phyloP scores from a whole-genome alignment of 208 protist species.

The Histomonas meleagridis region DNA sequence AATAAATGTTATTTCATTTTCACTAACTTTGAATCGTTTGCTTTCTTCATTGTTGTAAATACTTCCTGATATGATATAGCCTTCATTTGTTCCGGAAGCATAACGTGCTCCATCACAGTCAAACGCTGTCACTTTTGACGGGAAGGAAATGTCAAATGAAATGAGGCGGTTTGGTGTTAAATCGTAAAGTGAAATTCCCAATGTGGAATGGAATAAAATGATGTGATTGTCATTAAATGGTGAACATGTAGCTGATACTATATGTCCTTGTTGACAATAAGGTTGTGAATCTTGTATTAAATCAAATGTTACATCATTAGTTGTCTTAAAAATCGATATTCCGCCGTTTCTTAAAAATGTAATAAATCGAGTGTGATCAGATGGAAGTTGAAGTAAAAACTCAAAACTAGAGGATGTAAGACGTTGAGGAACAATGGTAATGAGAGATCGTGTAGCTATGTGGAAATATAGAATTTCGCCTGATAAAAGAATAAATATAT shows the following conservation, averaged over 20 bases:
- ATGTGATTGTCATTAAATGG: background rate
- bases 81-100: background rate
- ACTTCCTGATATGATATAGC: background rate
- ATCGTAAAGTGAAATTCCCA: background rate
- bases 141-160: background rate
- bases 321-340: background rate
- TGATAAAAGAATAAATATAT: background rate
- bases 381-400: background rate
- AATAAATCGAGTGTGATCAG: background rate
- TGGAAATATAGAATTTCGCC: background rate
- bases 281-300: background rate
- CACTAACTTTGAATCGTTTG: background rate
- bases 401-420: background rate
- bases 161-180: too few species aligned
- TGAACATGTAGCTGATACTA: background rate
- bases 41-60: background rate
- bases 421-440: background rate
- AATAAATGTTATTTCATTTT: background rate
- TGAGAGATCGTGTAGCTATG: background rate
- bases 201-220: background rate
- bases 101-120: background rate
- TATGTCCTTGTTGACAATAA: background rate
- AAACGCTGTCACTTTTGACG: background rate
- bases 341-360: background rate
- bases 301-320: background rate